phyloP scores from a whole-genome alignment of 2,329 filamentous ascomycete genomes.

The Atkinsonella texensis region DNA sequence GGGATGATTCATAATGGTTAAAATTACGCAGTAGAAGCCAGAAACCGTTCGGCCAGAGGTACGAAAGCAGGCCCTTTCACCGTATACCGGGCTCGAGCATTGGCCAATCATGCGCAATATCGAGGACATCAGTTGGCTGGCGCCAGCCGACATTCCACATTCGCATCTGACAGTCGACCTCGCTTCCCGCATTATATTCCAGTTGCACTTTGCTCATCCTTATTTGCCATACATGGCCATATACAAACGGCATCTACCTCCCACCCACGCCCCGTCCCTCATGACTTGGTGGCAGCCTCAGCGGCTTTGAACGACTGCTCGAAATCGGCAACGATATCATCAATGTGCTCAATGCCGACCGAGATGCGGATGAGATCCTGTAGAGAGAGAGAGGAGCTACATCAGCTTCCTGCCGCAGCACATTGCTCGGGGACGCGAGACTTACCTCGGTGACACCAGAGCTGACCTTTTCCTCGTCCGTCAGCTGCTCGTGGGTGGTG shows the following conservation, averaged over 20 bases:
- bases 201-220: too few species aligned
- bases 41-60: too few species aligned
- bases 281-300: constrained; percentile 24
- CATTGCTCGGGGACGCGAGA: not conserved
- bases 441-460: constrained; percentile 70
- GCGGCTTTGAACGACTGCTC: constrained; percentile 72
- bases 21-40: too few species aligned
- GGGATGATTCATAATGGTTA: too few species aligned
- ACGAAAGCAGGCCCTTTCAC: too few species aligned
- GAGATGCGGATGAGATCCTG: constrained; percentile 89
- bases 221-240: too few species aligned
- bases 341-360: constrained; percentile 90
- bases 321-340: constrained; percentile 94
- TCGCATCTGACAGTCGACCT: too few species aligned
- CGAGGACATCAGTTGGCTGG: too few species aligned
- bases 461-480: constrained; percentile 63
- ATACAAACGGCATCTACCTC: too few species aligned
- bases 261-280: not conserved
- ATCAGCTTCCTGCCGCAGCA: not conserved
- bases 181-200: too few species aligned
- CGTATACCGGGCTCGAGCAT: too few species aligned
- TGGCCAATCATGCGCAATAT: not conserved
- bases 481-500: constrained; percentile 88
- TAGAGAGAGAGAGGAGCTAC: not conserved
- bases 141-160: too few species aligned